A percentile compares a stretch with the other conserved stretches of the same genome.
These are phyloP conservation scores for Candida namnaoensis DNA, from an alignment of 805 yeast species.

Conservation along the genomic window DNA sequence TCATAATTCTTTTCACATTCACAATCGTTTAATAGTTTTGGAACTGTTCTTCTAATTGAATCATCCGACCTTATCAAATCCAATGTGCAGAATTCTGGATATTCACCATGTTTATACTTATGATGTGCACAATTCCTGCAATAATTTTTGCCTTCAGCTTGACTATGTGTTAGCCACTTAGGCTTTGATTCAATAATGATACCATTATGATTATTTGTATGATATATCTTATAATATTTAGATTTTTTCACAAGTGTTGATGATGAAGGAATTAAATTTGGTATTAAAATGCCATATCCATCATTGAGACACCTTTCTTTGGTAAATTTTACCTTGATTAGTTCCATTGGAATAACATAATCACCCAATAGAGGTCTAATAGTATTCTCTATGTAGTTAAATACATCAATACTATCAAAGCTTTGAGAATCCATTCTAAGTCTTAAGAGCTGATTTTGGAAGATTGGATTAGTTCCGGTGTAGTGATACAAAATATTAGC, in stretches of 20 bases:
- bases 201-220: constrained; percentile 5
- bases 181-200: constrained; percentile 46
- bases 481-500: constrained; percentile 39
- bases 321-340: constrained; percentile 7
- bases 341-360: constrained; percentile 12
- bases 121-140: constrained; percentile 55
- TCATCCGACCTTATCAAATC: constrained; percentile 19
- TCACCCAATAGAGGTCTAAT: constrained; percentile 19
- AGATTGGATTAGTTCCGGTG: constrained; percentile 23
- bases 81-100: constrained; percentile 36
- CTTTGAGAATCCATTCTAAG: constrained; percentile 19
- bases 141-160: constrained; percentile 9
- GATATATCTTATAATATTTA: constrained; percentile 26
- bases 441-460: constrained; percentile 21
- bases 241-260: constrained; percentile 21
- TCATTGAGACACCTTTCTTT: constrained; percentile 20
- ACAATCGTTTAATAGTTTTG: no score
- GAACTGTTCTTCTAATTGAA: neutral
- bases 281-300: constrained; percentile 32
- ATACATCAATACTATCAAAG: constrained; percentile 7
- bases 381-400: constrained; percentile 3
- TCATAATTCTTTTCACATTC: neutral
- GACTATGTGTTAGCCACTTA: constrained; percentile 41
- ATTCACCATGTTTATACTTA: constrained; percentile 20
- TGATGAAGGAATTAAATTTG: constrained; percentile 28